Evolutionary conservation across 1,284 basidiomycete species (phyloP).

Genomic region (Phenoliferia sp.): DNA sequence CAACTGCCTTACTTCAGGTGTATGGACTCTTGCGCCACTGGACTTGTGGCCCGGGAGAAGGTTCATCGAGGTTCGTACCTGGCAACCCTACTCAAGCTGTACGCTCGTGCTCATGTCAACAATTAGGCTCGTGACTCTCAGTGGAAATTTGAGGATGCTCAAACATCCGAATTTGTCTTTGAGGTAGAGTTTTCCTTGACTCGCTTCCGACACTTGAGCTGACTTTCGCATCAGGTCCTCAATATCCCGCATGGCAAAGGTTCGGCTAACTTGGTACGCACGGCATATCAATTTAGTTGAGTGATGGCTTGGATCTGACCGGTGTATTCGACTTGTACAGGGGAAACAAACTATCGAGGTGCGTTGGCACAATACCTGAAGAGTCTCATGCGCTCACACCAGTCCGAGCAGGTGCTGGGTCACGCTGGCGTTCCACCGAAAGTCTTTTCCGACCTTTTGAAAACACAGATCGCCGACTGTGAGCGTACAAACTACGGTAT

Average conservation of each 20-base stretch:
- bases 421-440: slow-evolving; percentile 19
- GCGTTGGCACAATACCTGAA: not conserved
- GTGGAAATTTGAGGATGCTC: slow-evolving; percentile 33
- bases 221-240: too few species aligned
- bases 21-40: slow-evolving; percentile 12
- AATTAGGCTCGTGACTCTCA: slow-evolving; percentile 37
- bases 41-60: slow-evolving; percentile 7
- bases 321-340: not conserved
- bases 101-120: too few species aligned
- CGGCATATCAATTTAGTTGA: not conserved
- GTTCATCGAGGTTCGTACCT: slow-evolving; percentile 36
- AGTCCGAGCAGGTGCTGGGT: slow-evolving; percentile 9
- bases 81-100: too few species aligned
- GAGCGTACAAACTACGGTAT: not conserved
- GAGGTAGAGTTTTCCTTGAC: too few species aligned
- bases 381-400: not conserved
- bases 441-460: slow-evolving; percentile 8
- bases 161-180: slow-evolving; percentile 24
- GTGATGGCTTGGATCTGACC: not conserved
- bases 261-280: slow-evolving; percentile 5
- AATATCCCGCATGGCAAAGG: slow-evolving; percentile 8
- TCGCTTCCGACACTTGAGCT: too few species aligned
- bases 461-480: slow-evolving; percentile 9
- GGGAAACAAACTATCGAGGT: slow-evolving; percentile 28
- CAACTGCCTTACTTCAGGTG: slow-evolving; percentile 10